Percentiles rank a stretch among this genome's conserved stretches.
Evolutionary conservation across 1,284 basidiomycete species (phyloP).

Genomic region (Microbotryum saponariae): DNA sequence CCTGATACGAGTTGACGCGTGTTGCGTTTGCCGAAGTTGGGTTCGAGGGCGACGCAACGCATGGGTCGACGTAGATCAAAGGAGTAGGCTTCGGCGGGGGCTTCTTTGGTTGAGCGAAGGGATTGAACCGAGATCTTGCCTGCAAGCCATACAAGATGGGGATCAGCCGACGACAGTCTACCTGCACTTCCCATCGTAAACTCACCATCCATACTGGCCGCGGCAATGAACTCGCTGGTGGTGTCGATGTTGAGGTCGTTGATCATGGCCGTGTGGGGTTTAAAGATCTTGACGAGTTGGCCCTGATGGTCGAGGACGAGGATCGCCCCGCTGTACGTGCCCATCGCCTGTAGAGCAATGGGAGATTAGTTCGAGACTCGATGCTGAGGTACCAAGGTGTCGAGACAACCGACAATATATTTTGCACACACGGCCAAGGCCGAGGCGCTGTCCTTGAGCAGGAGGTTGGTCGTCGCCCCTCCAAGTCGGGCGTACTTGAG

Average conservation of each 20-base stretch:
- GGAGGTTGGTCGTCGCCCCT: constrained; percentile 62
- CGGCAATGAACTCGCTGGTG: constrained; percentile 81
- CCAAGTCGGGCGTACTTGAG: constrained; percentile 83
- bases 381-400: neutral
- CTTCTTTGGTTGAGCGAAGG: constrained; percentile 50
- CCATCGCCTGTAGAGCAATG: constrained; percentile 50
- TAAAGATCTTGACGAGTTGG: constrained; percentile 78
- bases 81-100: constrained; percentile 62
- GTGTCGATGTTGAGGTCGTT: constrained; percentile 77
- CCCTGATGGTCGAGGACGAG: constrained; percentile 48
- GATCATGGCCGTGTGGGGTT: constrained; percentile 84
- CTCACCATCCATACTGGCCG: constrained; percentile 86
- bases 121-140: constrained; percentile 87
- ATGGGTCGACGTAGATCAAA: constrained; percentile 92
- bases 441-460: constrained; percentile 80
- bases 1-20: constrained; percentile 86
- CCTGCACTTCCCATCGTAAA: constrained; percentile 34
- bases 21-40: constrained; percentile 72
- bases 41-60: constrained; percentile 82
- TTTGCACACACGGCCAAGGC: constrained; percentile 69
- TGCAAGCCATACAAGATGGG: constrained; percentile 24
- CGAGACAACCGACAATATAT: constrained; percentile 53
- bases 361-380: neutral
- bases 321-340: constrained; percentile 85
- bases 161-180: neutral